phyloP scores from a whole-genome alignment of 768 basidiomycete species.

The Lactifluus rugatus region DNA sequence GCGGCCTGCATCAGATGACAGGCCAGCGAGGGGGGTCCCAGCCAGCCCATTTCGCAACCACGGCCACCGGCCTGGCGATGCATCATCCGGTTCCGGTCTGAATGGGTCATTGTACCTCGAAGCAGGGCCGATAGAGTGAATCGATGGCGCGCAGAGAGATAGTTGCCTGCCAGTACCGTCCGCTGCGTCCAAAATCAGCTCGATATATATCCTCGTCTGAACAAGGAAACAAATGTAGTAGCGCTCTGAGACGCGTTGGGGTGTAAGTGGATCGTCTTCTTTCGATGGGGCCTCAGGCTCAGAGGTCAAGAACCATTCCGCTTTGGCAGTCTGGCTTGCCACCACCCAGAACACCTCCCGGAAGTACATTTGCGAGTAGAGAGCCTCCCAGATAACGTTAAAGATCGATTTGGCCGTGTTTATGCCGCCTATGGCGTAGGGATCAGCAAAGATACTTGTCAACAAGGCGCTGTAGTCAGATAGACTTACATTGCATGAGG shows the following conservation, averaged over 20 bases:
- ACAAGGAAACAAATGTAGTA: neutral
- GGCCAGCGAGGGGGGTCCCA: neutral
- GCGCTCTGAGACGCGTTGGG: neutral
- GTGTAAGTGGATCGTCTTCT: neutral
- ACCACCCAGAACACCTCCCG: too few species aligned
- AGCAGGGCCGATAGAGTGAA: neutral
- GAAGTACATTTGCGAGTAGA: too few species aligned
- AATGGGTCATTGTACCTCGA: neutral
- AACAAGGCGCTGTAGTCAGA: neutral
- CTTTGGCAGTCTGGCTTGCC: too few species aligned
- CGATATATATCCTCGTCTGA: neutral
- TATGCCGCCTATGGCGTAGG: neutral
- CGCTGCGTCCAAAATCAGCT: too few species aligned
- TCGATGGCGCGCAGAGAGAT: neutral
- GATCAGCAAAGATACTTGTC: neutral
- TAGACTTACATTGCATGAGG: slow-evolving; percentile 3
- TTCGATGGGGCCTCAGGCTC: too few species aligned
- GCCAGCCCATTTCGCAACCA: slow-evolving; percentile 3
- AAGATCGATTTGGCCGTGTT: slow-evolving; percentile 4
- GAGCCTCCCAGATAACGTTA: neutral
- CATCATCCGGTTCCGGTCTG: neutral
- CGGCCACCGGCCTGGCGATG: too few species aligned
- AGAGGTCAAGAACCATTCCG: too few species aligned
- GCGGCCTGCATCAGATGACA: neutral
- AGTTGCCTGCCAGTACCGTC: too few species aligned